Conservation (phyloP, 805 yeast species). For the Cyberlindnera bimundalis region DNA sequence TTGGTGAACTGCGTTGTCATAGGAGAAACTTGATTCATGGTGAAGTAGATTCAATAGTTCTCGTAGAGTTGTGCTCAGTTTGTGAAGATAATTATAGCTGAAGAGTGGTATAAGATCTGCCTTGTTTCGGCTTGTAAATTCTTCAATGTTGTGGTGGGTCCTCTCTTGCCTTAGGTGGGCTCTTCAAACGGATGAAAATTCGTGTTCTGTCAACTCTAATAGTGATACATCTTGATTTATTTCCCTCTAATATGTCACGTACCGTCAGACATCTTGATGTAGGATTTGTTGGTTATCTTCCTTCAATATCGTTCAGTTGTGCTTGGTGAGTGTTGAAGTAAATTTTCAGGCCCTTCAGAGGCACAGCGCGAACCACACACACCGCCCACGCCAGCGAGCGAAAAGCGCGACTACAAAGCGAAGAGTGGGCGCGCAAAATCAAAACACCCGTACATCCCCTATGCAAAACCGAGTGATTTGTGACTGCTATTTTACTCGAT, state of each 20-base stretch:
- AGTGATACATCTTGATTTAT: background rate
- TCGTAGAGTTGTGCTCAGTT: too few relatives aligned
- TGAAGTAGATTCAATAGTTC: constrained; percentile 1
- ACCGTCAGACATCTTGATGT: constrained; percentile 31
- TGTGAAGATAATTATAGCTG: too few relatives aligned
- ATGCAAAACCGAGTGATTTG: background rate
- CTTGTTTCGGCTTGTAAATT: too few relatives aligned
- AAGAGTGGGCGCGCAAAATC: background rate
- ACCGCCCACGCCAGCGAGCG: background rate
- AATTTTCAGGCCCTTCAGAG: constrained; percentile 19
- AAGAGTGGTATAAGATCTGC: too few relatives aligned
- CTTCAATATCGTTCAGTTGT: constrained; percentile 1
- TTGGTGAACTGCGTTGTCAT: too few relatives aligned
- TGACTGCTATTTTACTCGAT: constrained; percentile 9
- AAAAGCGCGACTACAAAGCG: background rate
- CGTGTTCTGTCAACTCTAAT: too few relatives aligned
- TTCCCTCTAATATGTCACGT: constrained; percentile 15
- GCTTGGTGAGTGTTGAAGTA: constrained; percentile 17
- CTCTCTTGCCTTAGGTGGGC: too few relatives aligned
- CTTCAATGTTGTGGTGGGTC: too few relatives aligned
- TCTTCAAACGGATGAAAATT: too few relatives aligned
- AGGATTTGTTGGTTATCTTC: constrained; percentile 9
- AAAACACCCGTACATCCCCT: constrained; percentile 7
- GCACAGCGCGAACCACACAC: background rate
- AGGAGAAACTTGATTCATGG: background rate